Evolutionary conservation across 73 alveolate species (phyloP).

Genomic region (Paramecium bursaria): DNA sequence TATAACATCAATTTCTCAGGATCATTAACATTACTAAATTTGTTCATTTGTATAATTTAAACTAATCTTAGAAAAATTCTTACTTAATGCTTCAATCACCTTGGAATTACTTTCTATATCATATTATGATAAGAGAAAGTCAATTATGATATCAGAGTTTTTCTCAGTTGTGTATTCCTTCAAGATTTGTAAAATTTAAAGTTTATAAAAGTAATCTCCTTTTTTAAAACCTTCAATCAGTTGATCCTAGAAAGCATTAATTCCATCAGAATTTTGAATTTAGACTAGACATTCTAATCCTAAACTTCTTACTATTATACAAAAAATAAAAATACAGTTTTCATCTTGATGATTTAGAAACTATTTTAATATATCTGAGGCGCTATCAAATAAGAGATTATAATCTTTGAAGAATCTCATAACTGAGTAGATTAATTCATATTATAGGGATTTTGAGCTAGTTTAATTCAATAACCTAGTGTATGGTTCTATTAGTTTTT

Average conservation of each 20-base stretch:
- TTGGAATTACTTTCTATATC: constrained; percentile 41
- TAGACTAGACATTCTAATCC: constrained; percentile 34
- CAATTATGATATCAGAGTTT: constrained; percentile 7
- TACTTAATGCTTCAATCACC: constrained; percentile 31
- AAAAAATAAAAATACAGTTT: neutral
- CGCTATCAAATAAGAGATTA: constrained; percentile 17
- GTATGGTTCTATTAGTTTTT: constrained; percentile 27
- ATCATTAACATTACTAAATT: constrained; percentile 26
- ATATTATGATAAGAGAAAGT: neutral
- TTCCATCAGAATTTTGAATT: neutral
- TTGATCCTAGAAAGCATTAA: constrained; percentile 22
- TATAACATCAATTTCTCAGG: constrained; percentile 6
- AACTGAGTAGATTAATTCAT: constrained; percentile 14
- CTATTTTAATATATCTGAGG: constrained; percentile 20
- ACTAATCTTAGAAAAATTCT: neutral
- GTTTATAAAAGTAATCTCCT: constrained; percentile 37
- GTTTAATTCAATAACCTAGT: constrained; percentile 21
- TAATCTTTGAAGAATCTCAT: constrained; percentile 30
- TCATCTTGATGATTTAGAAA: constrained; percentile 47
- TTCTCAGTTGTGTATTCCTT: constrained; percentile 9
- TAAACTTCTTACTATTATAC: constrained; percentile 24
- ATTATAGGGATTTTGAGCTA: constrained; percentile 29
- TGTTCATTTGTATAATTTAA: neutral
- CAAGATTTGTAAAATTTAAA: constrained; percentile 21
- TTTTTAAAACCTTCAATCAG: constrained; percentile 30